Evolutionary conservation across 495 filamentous ascomycete genomes (phyloP), one percentile per base, ranked within the genome.

Genomic region (Penicillium coprophilum): DNA sequence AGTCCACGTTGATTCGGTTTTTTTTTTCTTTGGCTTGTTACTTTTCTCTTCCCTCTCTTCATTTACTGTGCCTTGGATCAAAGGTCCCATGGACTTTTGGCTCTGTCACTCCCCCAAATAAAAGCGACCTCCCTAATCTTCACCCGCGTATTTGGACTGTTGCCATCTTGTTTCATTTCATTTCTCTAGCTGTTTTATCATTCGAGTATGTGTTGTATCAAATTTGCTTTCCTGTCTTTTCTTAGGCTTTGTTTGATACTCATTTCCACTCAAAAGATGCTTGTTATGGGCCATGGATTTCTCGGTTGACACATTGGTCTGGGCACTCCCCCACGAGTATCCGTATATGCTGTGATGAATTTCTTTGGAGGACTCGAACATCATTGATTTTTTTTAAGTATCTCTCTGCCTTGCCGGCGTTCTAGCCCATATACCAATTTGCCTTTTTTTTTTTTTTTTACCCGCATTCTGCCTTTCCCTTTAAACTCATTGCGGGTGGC

Each of bases 1-100:
- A 75, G 65, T 76, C 71, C 72, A 75, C 71, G 66, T 70, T 73
- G 67, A 65, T 61, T 70, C 69, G 64, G 71, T 67, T 53, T 70
- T 65, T 67, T 36, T 51, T 59, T 58, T 19, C 5, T 46, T 23
- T 45, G 34, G 20, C 41, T 27, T 45, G 20, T 43, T 5, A 8
- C 21, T 45, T 21, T 49, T 9, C 5, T 31, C 32, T 64, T 60
- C 15, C 20, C 46, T 43, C 52, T 27, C 66, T 67, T 71, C 55
- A 57, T 64, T 71, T 67, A 72, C 63, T 60, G 23, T 53, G 61
- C 60, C 62, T 56, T 67, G 65, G 53, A 62, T 63, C 60, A 53
- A 65, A 53, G 66, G 62, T 63, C 47, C 62, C 64, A 71, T 75
- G 70, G 67, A 67, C 60, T 73, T 68, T 61, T 63, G 65, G 64